phyloP scores from a whole-genome alignment of 2,329 filamentous ascomycete species.

The Pseudocercospora fuligena region DNA sequence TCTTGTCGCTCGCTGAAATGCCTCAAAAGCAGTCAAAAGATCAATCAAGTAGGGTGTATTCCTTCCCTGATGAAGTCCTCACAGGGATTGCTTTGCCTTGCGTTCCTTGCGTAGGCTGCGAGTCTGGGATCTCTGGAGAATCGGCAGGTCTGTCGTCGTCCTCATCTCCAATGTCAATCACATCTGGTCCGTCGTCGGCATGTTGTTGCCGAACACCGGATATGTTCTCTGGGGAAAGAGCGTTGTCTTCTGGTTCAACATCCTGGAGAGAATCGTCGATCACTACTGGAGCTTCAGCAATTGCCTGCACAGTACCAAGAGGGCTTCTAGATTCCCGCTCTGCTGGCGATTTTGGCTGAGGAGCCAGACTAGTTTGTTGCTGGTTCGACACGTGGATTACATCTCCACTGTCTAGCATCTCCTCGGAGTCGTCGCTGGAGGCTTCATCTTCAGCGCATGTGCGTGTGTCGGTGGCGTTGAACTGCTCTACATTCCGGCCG shows the following conservation, averaged over 20 bases:
- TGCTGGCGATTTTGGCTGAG: not conserved
- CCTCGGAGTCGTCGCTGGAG: not conserved
- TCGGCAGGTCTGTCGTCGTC: not conserved
- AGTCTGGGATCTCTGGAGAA: constrained; percentile 19
- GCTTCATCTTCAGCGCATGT: not conserved
- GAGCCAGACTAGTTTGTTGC: not conserved
- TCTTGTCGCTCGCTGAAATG: constrained; percentile 3
- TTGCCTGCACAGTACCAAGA: not conserved
- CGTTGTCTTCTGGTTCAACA: constrained; percentile 1
- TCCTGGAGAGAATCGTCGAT: not conserved
- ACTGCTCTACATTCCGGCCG: not conserved
- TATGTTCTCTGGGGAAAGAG: not conserved
- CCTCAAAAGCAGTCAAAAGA: not conserved
- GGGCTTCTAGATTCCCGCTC: not conserved
- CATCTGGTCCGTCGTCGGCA: not conserved
- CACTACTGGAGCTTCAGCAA: not conserved
- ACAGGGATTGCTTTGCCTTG: not conserved
- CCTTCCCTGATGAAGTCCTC: not conserved
- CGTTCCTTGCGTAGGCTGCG: not conserved
- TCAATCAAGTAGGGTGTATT: not conserved
- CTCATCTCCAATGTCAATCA: not conserved
- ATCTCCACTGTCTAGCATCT: not conserved
- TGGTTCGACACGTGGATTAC: not conserved
- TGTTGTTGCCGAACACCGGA: not conserved
- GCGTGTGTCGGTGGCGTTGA: too few relatives aligned